Conservation (phyloP, 164 flowering plant genomes). For the Vitis cinerea region DNA sequence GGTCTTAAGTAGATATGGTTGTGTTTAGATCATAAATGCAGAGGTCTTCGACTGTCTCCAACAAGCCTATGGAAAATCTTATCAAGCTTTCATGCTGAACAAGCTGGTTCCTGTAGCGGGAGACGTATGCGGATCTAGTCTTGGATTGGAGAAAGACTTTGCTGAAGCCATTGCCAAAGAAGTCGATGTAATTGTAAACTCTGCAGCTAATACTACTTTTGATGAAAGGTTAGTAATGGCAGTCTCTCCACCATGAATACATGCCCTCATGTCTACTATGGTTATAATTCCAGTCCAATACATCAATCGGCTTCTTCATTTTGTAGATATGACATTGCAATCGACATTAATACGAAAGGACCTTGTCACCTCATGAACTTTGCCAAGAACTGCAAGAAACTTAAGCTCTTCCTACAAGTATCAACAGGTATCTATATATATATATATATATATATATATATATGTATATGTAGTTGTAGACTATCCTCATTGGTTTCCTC, state of each 20-base stretch:
- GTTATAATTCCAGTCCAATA: too few relatives aligned
- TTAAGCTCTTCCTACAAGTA: constrained; percentile 70
- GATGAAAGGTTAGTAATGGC: constrained; percentile 67
- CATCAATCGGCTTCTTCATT: background rate
- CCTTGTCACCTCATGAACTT: constrained; percentile 62
- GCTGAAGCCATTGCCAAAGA: constrained; percentile 48
- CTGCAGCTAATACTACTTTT: constrained; percentile 92
- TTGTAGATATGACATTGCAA: constrained; percentile 35
- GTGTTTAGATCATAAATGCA: constrained; percentile 57
- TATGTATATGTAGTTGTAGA: too few relatives aligned
- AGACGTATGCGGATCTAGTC: constrained; percentile 60
- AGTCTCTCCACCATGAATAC: too few relatives aligned
- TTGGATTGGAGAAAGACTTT: constrained; percentile 55
- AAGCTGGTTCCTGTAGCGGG: constrained; percentile 84
- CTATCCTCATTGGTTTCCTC: too few relatives aligned
- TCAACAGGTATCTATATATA: constrained; percentile 57
- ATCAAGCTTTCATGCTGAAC: constrained; percentile 75
- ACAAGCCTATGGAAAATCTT: constrained; percentile 69
- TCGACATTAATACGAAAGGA: constrained; percentile 68
- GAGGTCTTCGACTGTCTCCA: constrained; percentile 72
- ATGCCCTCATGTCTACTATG: too few relatives aligned
- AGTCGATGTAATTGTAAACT: constrained; percentile 77
- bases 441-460: background rate
- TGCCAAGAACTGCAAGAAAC: constrained; percentile 67
- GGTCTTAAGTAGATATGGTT: background rate